Base-by-base conservation (phyloP, 768 basidiomycete species). In the Termitomyces sp. region DNA sequence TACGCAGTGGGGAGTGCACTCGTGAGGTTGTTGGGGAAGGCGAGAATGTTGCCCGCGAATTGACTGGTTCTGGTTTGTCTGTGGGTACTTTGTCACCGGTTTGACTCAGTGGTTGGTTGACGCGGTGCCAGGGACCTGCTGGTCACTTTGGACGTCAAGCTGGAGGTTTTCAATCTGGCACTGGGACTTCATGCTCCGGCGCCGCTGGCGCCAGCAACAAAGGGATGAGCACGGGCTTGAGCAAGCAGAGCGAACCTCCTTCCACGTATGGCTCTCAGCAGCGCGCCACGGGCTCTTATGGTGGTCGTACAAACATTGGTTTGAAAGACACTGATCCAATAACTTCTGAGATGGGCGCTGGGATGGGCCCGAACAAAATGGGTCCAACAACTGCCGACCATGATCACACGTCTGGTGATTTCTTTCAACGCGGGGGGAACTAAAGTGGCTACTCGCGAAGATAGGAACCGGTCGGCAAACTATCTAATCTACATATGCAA, bases 11-110 rank as follows among this genome's bases (percentile, higher is more conserved):
- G 0, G 22, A 50, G 29, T 50, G 54, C 6, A 50, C 33, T 31
- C 29, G 54, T 13, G 41, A 56, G 11, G 48, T 56, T n/a, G 25
- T 50, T 12, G 48, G 48, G 10, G 41, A 50, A 5, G 54, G 41
- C 15, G 33, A 49, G 23, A 36, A 7, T 13, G 36, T 49, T 27
- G 35, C 47, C 3, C 35, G 16, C n/a, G 16, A 38, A 6, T 25
- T 49, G 35, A 38, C 47, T 25, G 47, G 47, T 49, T 49, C 35
- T 18, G 35, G 35, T 36, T 27, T 49, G 35, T n/a, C 23, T 10
- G 35, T 49, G 6, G 7, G 35, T 36, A n/a, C 16, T 25, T 3
- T 29, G 29, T 43, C 13, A 3, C 15, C 33, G 16, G 15, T 6
- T 12, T 5, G 16, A 9, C 18, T 16, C 9, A 35, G 32, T 13